Evolutionary conservation across 345 rosid genomes (phyloP), one percentile per base, ranked within the genome.

Genomic region (Limnanthes douglasii): DNA sequence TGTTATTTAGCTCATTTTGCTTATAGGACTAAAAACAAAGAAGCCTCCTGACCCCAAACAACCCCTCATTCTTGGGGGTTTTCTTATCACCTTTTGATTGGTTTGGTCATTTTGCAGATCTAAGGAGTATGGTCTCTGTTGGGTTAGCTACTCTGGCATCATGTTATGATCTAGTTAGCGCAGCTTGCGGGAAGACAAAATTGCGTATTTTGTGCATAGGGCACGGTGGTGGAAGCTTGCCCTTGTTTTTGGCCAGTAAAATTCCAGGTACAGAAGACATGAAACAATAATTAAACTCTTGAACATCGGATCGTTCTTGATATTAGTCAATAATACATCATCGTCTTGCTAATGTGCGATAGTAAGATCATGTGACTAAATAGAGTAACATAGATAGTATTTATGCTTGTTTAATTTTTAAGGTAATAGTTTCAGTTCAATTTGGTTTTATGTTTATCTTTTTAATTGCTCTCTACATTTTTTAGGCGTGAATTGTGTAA

Each of bases 181-280:
- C 71, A 39, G 61, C 57, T 13, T 39, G 15, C 27, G 92, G 94
- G 31, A 57, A 64, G 62, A 70, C 46, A 55, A 49, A 36, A 19
- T 69, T 88, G 92, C 70, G 54, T 9, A 57, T 88, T 39, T 53
- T 88, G 55, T 83, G 95, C 51, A 53, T 88, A 15, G 97, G 95
- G 41, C 93, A 88, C 43, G 97, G 97, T 26, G 95, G 94, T 19
- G 97, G 97, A 50, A 83, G 84, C 58, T 60, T 88, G 50, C 90
- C 94, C 0, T 61, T 88, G 50, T 88, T 79, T 55, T 34, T 88
- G 65, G 92, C 97, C 39, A 74, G 57, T 34, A 66, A 74, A 59
- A 64, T 88, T 57, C 86, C 49, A 66, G 95, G 95, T 83, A 13
- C 22, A 27, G 3, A 15, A 28, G n/a, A n/a, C n/a, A n/a, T n/a